Conservation (phyloP, 805 yeast genomes). For the Sugiyamaella chiloensis region DNA sequence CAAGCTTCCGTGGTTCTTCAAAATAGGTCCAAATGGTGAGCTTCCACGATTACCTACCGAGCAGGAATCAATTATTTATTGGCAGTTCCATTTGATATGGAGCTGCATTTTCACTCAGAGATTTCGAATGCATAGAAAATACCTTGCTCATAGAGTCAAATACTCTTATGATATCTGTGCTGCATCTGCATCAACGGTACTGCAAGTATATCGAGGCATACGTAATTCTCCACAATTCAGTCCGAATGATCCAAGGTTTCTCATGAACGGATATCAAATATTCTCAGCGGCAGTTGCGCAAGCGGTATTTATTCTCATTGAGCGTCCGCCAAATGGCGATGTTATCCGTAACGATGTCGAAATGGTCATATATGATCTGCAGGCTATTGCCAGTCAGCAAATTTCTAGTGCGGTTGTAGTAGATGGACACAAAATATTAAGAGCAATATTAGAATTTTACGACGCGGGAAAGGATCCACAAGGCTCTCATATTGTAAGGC, state of each 20-base stretch:
- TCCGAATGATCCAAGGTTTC: not conserved
- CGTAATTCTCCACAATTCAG: not conserved
- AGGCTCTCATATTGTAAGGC: not conserved
- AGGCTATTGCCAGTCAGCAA: not conserved
- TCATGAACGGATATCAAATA: constrained; percentile 4
- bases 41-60: constrained; percentile 7
- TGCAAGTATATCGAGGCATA: constrained; percentile 3
- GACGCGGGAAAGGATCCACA: not conserved
- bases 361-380: constrained; percentile 5
- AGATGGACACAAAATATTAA: not conserved
- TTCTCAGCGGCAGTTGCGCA: constrained; percentile 14
- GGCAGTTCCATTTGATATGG: constrained; percentile 10
- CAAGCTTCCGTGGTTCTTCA: constrained; percentile 8
- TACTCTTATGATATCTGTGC: constrained; percentile 11
- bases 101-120: constrained; percentile 15
- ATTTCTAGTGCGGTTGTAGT: not conserved
- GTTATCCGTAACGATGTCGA: constrained; percentile 5
- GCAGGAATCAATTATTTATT: constrained; percentile 1
- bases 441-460: not conserved
- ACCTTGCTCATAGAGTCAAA: constrained; percentile 7
- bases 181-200: constrained; percentile 7
- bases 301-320: constrained; percentile 11
- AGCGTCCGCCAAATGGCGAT: constrained; percentile 10
- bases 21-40: constrained; percentile 7
- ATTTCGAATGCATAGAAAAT: constrained; percentile 11